Percentiles rank a stretch among this genome's conserved stretches.
phyloP scores from a whole-genome alignment of 176 grass and related monocot genomes.

The Triticum timopheevii region DNA sequence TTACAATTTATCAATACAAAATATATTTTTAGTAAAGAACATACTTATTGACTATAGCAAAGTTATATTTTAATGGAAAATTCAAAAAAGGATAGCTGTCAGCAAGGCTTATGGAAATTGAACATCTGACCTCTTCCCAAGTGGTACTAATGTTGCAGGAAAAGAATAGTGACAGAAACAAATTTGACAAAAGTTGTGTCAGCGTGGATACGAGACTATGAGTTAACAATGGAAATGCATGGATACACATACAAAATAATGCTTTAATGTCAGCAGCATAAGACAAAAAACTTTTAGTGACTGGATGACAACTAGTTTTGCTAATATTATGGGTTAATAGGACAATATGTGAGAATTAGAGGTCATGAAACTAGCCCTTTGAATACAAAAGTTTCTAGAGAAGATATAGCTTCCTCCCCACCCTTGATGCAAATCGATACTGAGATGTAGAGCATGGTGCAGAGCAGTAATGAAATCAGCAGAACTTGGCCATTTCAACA shows the following conservation, averaged over 20 bases:
- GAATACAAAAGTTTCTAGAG: not conserved
- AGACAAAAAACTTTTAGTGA: not conserved
- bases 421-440: not conserved
- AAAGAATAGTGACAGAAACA: conserved; percentile 10
- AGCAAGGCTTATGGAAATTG: not conserved
- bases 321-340: not conserved
- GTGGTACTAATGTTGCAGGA: conserved; percentile 68
- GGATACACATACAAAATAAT: not conserved
- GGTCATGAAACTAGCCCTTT: not conserved
- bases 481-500: not conserved
- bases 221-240: not conserved
- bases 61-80: not conserved
- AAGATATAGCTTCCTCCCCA: not conserved
- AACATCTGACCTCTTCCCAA: conserved; percentile 69
- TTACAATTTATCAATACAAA: not conserved
- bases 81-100: not conserved
- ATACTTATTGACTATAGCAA: not conserved
- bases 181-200: conserved; percentile 5
- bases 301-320: not conserved
- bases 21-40: not conserved
- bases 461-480: not conserved
- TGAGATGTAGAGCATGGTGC: too few species aligned
- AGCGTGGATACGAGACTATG: not conserved
- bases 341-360: not conserved
- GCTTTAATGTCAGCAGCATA: not conserved